These are phyloP conservation scores for Umbelopsis ramanniana DNA, from an alignment of 192 early-diverging fungal genomes.

Conservation along the genomic window DNA sequence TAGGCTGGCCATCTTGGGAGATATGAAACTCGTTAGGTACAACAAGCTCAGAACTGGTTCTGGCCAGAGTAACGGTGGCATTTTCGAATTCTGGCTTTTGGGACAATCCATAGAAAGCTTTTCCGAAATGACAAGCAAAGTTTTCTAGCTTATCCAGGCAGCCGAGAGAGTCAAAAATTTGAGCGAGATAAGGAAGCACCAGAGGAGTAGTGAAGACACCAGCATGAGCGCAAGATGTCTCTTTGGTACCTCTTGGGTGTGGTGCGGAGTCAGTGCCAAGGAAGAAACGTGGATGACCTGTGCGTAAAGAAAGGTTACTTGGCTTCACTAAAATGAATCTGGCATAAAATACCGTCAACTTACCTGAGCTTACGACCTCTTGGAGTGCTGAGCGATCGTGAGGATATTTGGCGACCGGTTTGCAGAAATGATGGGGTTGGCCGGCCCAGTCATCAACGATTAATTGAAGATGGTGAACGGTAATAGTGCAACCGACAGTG, in stretches of 20 bases:
- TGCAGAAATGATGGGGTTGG: constrained; percentile 95
- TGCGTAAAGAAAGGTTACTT: neutral
- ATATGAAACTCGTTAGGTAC: constrained; percentile 63
- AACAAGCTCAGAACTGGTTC: constrained; percentile 35
- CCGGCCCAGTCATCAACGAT: constrained; percentile 98
- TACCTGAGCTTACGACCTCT: constrained; percentile 76
- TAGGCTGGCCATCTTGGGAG: constrained; percentile 48
- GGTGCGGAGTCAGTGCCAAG: constrained; percentile 97
- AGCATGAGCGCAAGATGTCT: constrained; percentile 79
- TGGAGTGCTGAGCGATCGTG: constrained; percentile 89
- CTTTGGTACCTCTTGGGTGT: constrained; percentile 87
- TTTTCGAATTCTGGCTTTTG: constrained; percentile 49
- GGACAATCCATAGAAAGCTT: constrained; percentile 82
- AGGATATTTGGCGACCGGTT: constrained; percentile 97
- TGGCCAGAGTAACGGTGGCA: constrained; percentile 46
- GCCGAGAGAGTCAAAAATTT: constrained; percentile 85
- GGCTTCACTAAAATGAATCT: neutral
- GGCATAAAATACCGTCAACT: constrained; percentile 8
- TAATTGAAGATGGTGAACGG: constrained; percentile 91
- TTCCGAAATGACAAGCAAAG: constrained; percentile 88
- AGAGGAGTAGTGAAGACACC: constrained; percentile 94
- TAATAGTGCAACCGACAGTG: constrained; percentile 94
- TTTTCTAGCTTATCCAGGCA: constrained; percentile 78
- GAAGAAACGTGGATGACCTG: constrained; percentile 94
- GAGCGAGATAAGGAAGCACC: constrained; percentile 83